Percentiles rank a stretch among this genome's conserved stretches.
Conservation (phyloP, 495 filamentous ascomycete genomes). For the Trichoderma gamsii region DNA sequence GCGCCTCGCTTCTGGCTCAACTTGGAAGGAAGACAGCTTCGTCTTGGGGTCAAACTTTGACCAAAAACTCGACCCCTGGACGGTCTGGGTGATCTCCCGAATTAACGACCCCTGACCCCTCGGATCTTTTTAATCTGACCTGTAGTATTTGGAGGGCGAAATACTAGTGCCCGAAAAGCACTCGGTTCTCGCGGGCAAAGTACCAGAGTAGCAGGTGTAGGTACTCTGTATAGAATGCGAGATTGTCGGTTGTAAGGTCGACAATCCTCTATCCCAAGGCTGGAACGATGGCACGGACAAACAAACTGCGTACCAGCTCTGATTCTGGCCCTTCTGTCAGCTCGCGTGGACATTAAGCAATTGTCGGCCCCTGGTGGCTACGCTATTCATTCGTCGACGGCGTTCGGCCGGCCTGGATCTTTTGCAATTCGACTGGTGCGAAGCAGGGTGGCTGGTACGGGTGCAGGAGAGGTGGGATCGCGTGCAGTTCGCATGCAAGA, state of each 20-base stretch:
- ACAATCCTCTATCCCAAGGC: background rate
- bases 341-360: background rate
- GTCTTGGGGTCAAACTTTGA: background rate
- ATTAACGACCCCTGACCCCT: background rate
- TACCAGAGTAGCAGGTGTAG: no score
- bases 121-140: constrained; percentile 12
- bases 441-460: constrained; percentile 6
- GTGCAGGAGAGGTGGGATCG: constrained; percentile 11
- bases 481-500: constrained; percentile 12
- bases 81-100: constrained; percentile 13
- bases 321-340: background rate
- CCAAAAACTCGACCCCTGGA: background rate
- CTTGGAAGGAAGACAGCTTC: background rate
- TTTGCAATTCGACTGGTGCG: background rate
- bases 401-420: constrained; percentile 3
- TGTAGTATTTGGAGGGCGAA: background rate
- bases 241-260: no score
- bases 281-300: background rate
- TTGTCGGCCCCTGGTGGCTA: background rate
- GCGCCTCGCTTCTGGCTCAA: background rate
- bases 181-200: no score
- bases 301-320: background rate
- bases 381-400: background rate
- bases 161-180: background rate
- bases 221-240: no score